Evolutionary conservation across 192 early-diverging fungal species (phyloP).

Genomic region (Jimgerdemannia lactiflua): DNA sequence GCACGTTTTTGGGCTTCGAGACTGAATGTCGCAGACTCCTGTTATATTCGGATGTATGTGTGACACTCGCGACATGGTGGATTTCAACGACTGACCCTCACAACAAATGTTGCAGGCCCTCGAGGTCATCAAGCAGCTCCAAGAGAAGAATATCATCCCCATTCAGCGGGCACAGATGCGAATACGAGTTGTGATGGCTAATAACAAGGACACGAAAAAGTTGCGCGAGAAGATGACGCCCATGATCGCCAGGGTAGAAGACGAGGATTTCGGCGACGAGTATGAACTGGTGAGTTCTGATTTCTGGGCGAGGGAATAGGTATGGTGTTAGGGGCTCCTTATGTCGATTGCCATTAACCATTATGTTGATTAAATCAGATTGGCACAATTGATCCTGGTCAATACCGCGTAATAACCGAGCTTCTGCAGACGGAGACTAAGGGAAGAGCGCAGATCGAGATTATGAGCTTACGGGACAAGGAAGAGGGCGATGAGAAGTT

Average conservation of each 20-base stretch:
- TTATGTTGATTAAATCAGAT: too few species aligned
- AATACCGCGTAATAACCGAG: constrained; percentile 83
- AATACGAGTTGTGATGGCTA: constrained; percentile 70
- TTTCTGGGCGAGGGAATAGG: constrained; percentile 10
- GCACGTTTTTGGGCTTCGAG: not conserved
- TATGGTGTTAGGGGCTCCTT: not conserved
- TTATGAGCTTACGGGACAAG: constrained; percentile 76
- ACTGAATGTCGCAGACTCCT: too few species aligned
- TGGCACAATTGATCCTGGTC: constrained; percentile 88
- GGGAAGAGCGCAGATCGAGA: constrained; percentile 86
- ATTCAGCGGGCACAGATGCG: constrained; percentile 96
- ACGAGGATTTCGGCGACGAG: constrained; percentile 77
- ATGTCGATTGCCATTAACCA: constrained; percentile 1
- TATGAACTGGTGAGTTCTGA: constrained; percentile 65
- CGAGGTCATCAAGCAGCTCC: constrained; percentile 91
- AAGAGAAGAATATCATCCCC: constrained; percentile 85
- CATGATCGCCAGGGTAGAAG: constrained; percentile 64
- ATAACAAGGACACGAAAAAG: constrained; percentile 85
- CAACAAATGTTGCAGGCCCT: constrained; percentile 74
- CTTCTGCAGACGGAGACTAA: constrained; percentile 81
- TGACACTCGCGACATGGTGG: constrained; percentile 1
- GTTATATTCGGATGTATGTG: not conserved
- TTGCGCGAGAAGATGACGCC: constrained; percentile 70
- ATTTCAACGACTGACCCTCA: not conserved
- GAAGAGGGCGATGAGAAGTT: constrained; percentile 67